Evolutionary conservation across 2,329 filamentous ascomycete genomes (phyloP), one percentile per base, ranked within the genome.

Genomic region (Podosphaera aphanis): DNA sequence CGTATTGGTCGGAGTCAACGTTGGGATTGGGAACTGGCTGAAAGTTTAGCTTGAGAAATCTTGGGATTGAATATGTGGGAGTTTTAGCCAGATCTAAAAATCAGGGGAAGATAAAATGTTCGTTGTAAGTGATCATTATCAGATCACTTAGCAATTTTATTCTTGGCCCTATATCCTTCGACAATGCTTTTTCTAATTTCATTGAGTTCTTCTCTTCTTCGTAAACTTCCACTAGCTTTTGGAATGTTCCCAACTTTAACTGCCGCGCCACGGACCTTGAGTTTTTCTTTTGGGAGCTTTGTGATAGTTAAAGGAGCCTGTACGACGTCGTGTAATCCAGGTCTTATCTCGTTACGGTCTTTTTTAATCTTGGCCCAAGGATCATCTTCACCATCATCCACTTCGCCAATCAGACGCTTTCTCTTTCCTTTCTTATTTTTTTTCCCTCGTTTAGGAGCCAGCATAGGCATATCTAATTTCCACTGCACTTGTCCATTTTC

Each of bases 201-300:
- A n/a, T 77, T 74, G 48, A 88, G 58, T 62, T 84, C 79, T 57
- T 84, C 80, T 60, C 79, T 69, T 59, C 74, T 69, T 56, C 77
- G 71, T 62, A 86, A 63, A 65, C 78, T 83, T 13, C 79, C 82
- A 33, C 73, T 76, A 2, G 69, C 64, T 53, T 74, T 74, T 7
- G 81, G 81, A 38, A 85, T 71, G 58, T 80, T 74, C 1, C 67
- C 73, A 20, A 82, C 76, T 49, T 79, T 68, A 1, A 80, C 77
- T 52, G 67, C 69, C 0, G 78, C 77, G 0, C 75, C 75, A 20
- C 72, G 63, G 41, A 73, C 70, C 50, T 59, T 59, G 15, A 60
- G 59, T 43, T 60, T 59, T 47, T 57, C 55, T 44, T 48, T 59
- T 1, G 57, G 57, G 5, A 53, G 36, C n/a, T 55, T 59, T 13